Conservation (phyloP, 23 red algal species). For the Gracilaria vermiculophylla region DNA sequence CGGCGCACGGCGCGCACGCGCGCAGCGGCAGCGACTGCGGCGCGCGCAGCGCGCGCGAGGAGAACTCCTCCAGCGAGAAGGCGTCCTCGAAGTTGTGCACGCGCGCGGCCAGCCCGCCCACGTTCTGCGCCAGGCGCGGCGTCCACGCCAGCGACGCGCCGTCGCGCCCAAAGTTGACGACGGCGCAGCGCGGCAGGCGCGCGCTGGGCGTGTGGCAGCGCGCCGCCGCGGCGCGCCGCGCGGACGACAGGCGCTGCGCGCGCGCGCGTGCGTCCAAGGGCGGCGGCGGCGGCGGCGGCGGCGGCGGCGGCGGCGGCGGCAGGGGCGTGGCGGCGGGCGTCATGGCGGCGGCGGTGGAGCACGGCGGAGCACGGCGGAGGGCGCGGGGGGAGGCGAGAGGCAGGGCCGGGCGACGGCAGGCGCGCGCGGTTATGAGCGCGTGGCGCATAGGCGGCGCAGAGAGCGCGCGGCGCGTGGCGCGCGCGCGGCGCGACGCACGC, state of each 20-base stretch:
- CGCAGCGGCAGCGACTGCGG: neutral
- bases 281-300: neutral
- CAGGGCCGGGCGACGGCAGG: neutral
- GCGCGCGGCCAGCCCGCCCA: conserved; percentile 43
- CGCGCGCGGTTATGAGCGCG: neutral
- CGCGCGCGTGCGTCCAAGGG: neutral
- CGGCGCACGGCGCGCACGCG: neutral
- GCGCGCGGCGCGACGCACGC: neutral
- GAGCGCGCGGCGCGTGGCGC: neutral
- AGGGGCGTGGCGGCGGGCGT: neutral
- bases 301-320: neutral
- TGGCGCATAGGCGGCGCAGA: neutral
- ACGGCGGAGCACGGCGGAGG: neutral
- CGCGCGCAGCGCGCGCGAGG: conserved; percentile 32
- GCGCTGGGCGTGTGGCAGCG: neutral
- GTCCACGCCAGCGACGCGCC: conserved; percentile 35
- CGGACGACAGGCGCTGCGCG: neutral
- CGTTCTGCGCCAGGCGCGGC: conserved; percentile 44
- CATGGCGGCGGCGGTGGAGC: neutral
- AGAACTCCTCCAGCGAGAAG: conserved; percentile 63
- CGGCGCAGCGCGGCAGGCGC: conserved; percentile 52
- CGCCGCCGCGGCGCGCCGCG: neutral
- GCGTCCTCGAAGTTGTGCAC: conserved; percentile 69
- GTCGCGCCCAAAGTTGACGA: conserved; percentile 51
- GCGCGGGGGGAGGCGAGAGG: neutral